phyloP scores from a whole-genome alignment of 257 asterid species.

The Rubia yunnanensis region DNA sequence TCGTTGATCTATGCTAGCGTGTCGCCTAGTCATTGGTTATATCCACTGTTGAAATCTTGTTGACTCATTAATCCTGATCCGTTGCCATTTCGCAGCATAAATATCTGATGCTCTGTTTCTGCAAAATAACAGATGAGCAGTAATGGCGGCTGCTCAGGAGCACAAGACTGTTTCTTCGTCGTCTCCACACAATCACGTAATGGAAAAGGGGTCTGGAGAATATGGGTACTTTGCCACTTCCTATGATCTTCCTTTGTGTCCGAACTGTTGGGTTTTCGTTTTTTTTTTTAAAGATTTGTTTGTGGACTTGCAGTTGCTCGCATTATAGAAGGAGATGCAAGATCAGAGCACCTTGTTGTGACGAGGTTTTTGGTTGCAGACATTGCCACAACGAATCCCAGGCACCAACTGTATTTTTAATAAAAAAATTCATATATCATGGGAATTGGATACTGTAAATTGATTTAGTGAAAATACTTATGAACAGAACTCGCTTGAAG shows the following conservation, averaged over 20 bases:
- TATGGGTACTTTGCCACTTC: constrained; percentile 30
- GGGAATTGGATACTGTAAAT: not conserved
- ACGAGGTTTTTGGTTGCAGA: constrained; percentile 64
- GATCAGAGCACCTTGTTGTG: constrained; percentile 66
- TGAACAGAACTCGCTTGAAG: constrained; percentile 50
- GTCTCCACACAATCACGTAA: constrained; percentile 2
- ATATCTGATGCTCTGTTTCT: not conserved
- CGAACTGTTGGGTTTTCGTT: not conserved
- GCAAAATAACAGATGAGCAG: not conserved
- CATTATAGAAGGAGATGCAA: constrained; percentile 67
- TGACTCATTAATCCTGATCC: no score
- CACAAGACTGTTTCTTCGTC: constrained; percentile 4
- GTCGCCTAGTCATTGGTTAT: constrained; percentile 13
- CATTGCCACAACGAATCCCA: constrained; percentile 84
- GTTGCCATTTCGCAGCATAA: not conserved
- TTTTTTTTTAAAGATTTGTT: not conserved
- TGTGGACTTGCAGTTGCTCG: constrained; percentile 37
- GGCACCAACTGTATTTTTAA: constrained; percentile 21
- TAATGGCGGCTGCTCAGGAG: constrained; percentile 27
- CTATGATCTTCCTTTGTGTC: not conserved
- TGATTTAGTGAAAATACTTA: not conserved
- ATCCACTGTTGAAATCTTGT: not conserved
- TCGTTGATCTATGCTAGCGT: constrained; percentile 13
- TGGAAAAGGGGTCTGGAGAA: constrained; percentile 30
- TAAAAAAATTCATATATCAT: not conserved